Evolutionary conservation across 768 basidiomycete genomes (phyloP).

Genomic region (Russula vinacea): DNA sequence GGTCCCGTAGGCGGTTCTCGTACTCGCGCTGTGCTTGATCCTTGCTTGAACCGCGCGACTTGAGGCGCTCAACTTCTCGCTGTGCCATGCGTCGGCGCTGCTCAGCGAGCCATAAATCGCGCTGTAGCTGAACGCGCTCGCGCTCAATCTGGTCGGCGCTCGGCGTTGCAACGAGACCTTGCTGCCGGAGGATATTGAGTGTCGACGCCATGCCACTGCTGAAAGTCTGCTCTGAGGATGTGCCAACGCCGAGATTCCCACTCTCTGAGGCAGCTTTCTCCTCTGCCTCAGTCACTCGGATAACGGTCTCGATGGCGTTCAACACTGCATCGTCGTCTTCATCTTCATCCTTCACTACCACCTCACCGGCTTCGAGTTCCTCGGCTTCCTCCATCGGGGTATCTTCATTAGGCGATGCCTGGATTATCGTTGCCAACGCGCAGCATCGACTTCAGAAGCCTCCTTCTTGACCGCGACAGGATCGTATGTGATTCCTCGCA

Average conservation of each 20-base stretch:
- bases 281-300: constrained; percentile 61
- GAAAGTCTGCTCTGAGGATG: constrained; percentile 74
- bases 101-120: constrained; percentile 88
- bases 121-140: constrained; percentile 77
- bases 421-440: constrained; percentile 22
- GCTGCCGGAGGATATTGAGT: constrained; percentile 82
- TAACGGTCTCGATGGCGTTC: constrained; percentile 65
- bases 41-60: constrained; percentile 74
- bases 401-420: constrained; percentile 55
- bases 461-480: constrained; percentile 45
- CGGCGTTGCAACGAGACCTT: constrained; percentile 77
- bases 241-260: constrained; percentile 50
- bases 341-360: constrained; percentile 75
- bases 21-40: constrained; percentile 94
- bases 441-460: constrained; percentile 27
- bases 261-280: constrained; percentile 41
- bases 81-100: constrained; percentile 71
- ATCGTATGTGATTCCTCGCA: constrained; percentile 74
- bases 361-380: constrained; percentile 77
- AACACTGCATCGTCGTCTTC: constrained; percentile 74
- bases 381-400: constrained; percentile 51
- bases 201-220: constrained; percentile 85
- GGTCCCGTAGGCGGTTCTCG: constrained; percentile 88
- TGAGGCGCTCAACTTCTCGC: constrained; percentile 75
- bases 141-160: constrained; percentile 65